A percentile compares a stretch with the other conserved stretches of the same genome.
Conservation (phyloP, 345 rosid genomes). For the Limnanthes douglasii region DNA sequence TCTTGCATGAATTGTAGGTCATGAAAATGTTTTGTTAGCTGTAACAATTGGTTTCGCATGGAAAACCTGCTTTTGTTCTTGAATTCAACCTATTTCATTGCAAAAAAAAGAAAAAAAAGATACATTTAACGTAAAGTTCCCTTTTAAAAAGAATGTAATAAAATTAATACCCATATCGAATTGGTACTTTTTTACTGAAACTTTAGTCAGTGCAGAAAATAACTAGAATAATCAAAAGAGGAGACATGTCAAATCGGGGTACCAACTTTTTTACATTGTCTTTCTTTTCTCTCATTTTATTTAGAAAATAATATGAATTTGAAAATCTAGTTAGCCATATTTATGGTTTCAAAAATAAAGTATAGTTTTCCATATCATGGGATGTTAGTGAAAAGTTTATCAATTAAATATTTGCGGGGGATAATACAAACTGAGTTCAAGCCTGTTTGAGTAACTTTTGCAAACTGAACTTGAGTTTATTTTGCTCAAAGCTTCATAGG, state of each 20-base stretch:
- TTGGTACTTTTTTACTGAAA: slow-evolving; percentile 23
- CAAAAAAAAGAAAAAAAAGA: not conserved
- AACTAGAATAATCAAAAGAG: slow-evolving; percentile 14
- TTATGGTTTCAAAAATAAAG: slow-evolving; percentile 8
- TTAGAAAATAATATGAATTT: slow-evolving; percentile 1
- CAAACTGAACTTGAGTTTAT: too few relatives aligned
- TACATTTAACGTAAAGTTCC: not conserved
- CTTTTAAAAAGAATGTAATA: not conserved
- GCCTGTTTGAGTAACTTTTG: too few relatives aligned
- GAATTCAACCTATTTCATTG: slow-evolving; percentile 23
- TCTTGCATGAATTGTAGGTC: slow-evolving; percentile 34
- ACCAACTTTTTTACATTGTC: slow-evolving; percentile 9
- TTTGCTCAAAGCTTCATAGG: too few relatives aligned
- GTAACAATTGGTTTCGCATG: slow-evolving; percentile 42
- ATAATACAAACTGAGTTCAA: slow-evolving; percentile 4
- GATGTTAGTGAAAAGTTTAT: slow-evolving; percentile 4
- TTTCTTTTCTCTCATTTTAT: slow-evolving; percentile 5
- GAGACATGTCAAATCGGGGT: slow-evolving; percentile 6
- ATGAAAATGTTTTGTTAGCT: slow-evolving; percentile 41
- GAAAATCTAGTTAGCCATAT: slow-evolving; percentile 4
- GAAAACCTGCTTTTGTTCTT: slow-evolving; percentile 36
- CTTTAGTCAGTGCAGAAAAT: slow-evolving; percentile 13
- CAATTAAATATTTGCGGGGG: not conserved
- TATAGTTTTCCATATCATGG: not conserved
- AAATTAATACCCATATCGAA: slow-evolving; percentile 19